Conservation (phyloP, 371 early-diverging fungal genomes). For the Mucor mucedo region DNA sequence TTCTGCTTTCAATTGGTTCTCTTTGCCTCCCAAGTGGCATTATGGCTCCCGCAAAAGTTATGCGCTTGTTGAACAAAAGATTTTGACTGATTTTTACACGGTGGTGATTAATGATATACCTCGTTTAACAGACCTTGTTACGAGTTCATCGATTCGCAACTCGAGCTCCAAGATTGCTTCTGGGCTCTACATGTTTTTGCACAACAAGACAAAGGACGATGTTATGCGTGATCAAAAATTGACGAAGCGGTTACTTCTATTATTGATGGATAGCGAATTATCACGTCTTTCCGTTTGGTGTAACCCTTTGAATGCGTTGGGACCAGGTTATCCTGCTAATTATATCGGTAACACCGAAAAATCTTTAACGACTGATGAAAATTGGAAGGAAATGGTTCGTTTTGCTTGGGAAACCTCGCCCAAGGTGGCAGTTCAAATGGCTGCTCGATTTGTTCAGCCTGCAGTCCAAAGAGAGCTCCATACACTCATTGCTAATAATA, state of each 20-base stretch:
- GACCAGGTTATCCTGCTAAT: conserved; percentile 38
- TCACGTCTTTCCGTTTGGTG: conserved; percentile 78
- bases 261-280: conserved; percentile 86
- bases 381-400: conserved; percentile 74
- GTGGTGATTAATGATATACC: conserved; percentile 71
- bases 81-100: conserved; percentile 71
- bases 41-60: conserved; percentile 73
- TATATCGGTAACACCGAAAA: conserved; percentile 40
- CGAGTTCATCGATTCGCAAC: conserved; percentile 50
- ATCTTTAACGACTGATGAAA: conserved; percentile 36
- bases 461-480: conserved; percentile 73
- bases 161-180: conserved; percentile 41
- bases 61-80: conserved; percentile 67
- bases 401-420: conserved; percentile 87
- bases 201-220: conserved; percentile 39
- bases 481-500: conserved; percentile 63
- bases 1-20: conserved; percentile 80
- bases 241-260: conserved; percentile 56
- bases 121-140: conserved; percentile 54
- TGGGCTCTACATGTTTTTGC: conserved; percentile 53
- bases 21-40: conserved; percentile 69
- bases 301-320: conserved; percentile 60
- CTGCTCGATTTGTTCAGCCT: conserved; percentile 72
- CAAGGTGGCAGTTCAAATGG: conserved; percentile 81
- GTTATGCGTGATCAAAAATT: conserved; percentile 26